phyloP scores from a whole-genome alignment of 148 eudicot genomes.

The Persicaria maculosa region DNA sequence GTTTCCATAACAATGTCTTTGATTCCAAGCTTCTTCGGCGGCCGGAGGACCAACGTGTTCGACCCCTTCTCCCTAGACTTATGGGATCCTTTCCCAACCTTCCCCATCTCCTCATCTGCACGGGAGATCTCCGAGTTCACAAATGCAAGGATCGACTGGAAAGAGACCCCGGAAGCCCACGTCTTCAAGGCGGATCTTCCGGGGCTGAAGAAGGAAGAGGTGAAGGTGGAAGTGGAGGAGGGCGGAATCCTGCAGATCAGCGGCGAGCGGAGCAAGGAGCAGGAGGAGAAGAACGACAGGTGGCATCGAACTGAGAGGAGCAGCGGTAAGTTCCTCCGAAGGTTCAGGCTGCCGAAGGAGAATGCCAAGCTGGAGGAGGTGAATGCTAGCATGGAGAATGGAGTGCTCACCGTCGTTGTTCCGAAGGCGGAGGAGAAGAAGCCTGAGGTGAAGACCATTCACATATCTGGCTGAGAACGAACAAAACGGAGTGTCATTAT shows the following conservation, averaged over 20 bases:
- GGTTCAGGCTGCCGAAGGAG: slow-evolving; percentile 40
- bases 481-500: no score
- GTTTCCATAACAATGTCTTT: slow-evolving; percentile 4
- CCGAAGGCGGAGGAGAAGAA: slow-evolving; percentile 21
- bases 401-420: slow-evolving; percentile 26
- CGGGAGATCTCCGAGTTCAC: slow-evolving; percentile 13
- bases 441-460: slow-evolving; percentile 22
- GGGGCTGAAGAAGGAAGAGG: slow-evolving; percentile 40
- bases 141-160: slow-evolving; percentile 29
- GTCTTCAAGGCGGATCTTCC: slow-evolving; percentile 36
- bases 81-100: slow-evolving; percentile 27
- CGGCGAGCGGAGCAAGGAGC: slow-evolving; percentile 28
- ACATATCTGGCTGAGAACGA: slow-evolving; percentile 20
- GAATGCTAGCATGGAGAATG: slow-evolving; percentile 29
- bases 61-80: slow-evolving; percentile 34
- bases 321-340: slow-evolving; percentile 25
- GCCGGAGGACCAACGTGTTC: slow-evolving; percentile 16
- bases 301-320: slow-evolving; percentile 39
- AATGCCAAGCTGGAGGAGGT: slow-evolving; percentile 28
- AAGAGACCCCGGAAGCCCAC: slow-evolving; percentile 34
- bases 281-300: slow-evolving; percentile 24
- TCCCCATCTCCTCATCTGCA: not conserved
- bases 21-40: slow-evolving; percentile 27
- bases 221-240: slow-evolving; percentile 40
- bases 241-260: slow-evolving; percentile 29